phyloP scores from a whole-genome alignment of 768 basidiomycete genomes.

The Dioszegia aurantiaca region DNA sequence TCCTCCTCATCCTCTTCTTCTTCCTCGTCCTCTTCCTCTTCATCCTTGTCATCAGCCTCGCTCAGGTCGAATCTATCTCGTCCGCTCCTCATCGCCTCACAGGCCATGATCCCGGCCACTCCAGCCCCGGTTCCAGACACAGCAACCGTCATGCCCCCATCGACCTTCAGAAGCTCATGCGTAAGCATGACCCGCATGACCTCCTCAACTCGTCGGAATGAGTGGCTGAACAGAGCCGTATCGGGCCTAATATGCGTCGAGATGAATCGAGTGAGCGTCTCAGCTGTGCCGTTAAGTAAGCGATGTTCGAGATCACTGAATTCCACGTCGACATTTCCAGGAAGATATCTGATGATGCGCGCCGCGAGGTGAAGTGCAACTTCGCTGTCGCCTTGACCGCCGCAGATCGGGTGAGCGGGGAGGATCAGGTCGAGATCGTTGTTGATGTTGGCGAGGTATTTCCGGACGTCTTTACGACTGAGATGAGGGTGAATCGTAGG shows the following conservation, averaged over 20 bases:
- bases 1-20: conserved; percentile 18
- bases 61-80: neutral
- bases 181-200: conserved; percentile 12
- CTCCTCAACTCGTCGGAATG: conserved; percentile 7
- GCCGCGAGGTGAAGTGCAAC: conserved; percentile 30
- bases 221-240: conserved; percentile 8
- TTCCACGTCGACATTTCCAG: neutral
- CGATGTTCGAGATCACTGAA: neutral
- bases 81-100: neutral
- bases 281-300: conserved; percentile 3
- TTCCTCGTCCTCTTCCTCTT: neutral
- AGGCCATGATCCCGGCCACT: neutral
- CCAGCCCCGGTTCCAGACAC: neutral
- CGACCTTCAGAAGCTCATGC: conserved; percentile 18
- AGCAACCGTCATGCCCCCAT: neutral
- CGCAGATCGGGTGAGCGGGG: neutral
- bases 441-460: neutral
- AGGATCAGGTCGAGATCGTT: conserved; percentile 7
- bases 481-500: conserved; percentile 8
- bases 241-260: conserved; percentile 10
- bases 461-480: neutral
- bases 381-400: conserved; percentile 53
- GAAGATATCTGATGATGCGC: conserved; percentile 17
- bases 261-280: conserved; percentile 13
- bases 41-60: neutral